phyloP scores from a whole-genome alignment of 176 grass and related monocot species.

The Bothriochloa decipiens region DNA sequence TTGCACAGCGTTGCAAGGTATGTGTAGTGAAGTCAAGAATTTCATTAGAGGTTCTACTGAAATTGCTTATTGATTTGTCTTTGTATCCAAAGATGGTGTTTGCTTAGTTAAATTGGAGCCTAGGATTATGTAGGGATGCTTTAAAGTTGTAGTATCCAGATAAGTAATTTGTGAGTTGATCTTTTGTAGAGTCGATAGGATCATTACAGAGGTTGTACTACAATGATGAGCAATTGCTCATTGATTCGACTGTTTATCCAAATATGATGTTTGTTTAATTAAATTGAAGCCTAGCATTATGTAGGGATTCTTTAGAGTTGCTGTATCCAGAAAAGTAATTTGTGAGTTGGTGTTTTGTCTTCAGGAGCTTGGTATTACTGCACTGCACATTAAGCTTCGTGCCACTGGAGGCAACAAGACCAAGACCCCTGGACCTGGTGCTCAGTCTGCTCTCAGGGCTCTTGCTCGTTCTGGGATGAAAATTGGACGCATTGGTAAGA shows the following conservation, averaged over 20 bases:
- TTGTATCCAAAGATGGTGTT: not conserved
- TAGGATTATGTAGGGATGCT: too few relatives aligned
- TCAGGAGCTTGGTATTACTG: slow-evolving; percentile 89
- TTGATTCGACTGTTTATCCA: too few relatives aligned
- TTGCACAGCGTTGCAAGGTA: slow-evolving; percentile 77
- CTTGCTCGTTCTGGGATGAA: slow-evolving; percentile 96
- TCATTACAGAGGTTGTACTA: not conserved
- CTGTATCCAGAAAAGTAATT: not conserved
- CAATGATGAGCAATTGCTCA: too few relatives aligned
- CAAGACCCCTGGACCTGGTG: slow-evolving; percentile 87
- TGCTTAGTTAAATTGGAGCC: too few relatives aligned
- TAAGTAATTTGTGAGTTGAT: too few relatives aligned
- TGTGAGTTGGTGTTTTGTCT: not conserved
- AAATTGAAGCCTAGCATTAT: too few relatives aligned
- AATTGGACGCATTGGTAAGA: slow-evolving; percentile 82
- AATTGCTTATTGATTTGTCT: not conserved
- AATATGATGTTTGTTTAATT: too few relatives aligned
- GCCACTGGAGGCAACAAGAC: slow-evolving; percentile 95
- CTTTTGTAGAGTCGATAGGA: not conserved
- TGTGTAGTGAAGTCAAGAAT: not conserved
- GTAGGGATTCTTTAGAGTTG: not conserved
- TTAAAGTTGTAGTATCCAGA: not conserved
- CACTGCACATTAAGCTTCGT: slow-evolving; percentile 79
- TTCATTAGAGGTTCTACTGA: not conserved
- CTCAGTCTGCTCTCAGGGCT: slow-evolving; percentile 86